Percentiles rank a stretch among this genome's conserved stretches.
phyloP scores from a whole-genome alignment of 2,329 filamentous ascomycete species.

The Coniochaeta hoffmannii region DNA sequence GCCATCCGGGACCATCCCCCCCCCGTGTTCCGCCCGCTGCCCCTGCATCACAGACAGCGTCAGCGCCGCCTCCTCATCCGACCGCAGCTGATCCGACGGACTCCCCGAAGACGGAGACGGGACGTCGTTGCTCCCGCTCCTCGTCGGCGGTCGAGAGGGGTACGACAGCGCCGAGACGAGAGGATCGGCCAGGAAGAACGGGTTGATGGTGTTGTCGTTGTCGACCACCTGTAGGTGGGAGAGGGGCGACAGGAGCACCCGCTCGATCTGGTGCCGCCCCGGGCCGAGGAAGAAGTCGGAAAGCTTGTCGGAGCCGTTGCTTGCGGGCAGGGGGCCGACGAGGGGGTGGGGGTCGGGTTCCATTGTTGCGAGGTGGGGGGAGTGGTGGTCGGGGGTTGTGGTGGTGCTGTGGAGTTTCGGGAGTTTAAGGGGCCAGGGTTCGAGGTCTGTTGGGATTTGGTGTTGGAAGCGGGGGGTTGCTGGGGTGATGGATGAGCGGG shows the following conservation, averaged over 20 bases:
- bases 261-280: background rate
- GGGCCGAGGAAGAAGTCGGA: background rate
- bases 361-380: background rate
- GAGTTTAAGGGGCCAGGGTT: background rate
- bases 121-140: background rate
- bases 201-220: background rate
- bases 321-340: background rate
- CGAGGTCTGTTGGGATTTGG: background rate
- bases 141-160: background rate
- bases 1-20: too few relatives aligned
- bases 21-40: too few relatives aligned
- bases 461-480: background rate
- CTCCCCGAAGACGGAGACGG: background rate
- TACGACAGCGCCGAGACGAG: background rate
- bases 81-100: background rate
- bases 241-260: background rate
- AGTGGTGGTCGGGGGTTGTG: too few relatives aligned
- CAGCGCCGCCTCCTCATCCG: conserved; percentile 3
- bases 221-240: too few relatives aligned
- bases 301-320: background rate
- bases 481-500: background rate
- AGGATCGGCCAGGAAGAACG: background rate
- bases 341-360: background rate
- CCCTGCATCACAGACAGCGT: background rate
- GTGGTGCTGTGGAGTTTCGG: background rate